A percentile compares a stretch with the other conserved stretches of the same genome.
phyloP scores from a whole-genome alignment of 2,329 filamentous ascomycete species.

The Fusarium bactridioides region DNA sequence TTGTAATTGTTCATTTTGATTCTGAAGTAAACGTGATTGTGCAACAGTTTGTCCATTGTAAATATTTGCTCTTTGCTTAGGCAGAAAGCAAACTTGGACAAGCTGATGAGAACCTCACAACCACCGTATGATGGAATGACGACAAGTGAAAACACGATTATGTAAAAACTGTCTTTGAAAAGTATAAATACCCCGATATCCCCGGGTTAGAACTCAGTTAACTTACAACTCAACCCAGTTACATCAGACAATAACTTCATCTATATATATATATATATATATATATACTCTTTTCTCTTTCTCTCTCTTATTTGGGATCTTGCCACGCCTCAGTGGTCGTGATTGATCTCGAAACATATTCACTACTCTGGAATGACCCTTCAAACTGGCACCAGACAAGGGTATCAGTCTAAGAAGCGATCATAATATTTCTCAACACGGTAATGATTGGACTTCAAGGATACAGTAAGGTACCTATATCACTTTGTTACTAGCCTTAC shows the following conservation, averaged over 20 bases:
- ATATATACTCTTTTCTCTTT: not conserved
- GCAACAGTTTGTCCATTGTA: fast-evolving
- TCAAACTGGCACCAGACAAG: not conserved
- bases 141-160: not conserved
- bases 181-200: not conserved
- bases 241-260: not conserved
- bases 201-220: not conserved
- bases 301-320: not conserved
- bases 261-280: not conserved
- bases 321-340: not conserved
- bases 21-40: not conserved
- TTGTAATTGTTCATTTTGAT: no score
- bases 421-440: not conserved
- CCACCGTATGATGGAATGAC: fast-evolving
- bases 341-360: not conserved
- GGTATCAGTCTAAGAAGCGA: not conserved
- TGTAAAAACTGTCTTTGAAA: not conserved
- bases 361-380: not conserved
- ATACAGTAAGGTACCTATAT: not conserved
- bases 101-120: fast-evolving
- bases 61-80: not conserved
- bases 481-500: not conserved
- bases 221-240: not conserved
- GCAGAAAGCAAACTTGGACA: not conserved
- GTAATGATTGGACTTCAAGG: not conserved